phyloP scores from a whole-genome alignment of 108 stramenopile species.

The Phaeodactylum tricornutum region DNA sequence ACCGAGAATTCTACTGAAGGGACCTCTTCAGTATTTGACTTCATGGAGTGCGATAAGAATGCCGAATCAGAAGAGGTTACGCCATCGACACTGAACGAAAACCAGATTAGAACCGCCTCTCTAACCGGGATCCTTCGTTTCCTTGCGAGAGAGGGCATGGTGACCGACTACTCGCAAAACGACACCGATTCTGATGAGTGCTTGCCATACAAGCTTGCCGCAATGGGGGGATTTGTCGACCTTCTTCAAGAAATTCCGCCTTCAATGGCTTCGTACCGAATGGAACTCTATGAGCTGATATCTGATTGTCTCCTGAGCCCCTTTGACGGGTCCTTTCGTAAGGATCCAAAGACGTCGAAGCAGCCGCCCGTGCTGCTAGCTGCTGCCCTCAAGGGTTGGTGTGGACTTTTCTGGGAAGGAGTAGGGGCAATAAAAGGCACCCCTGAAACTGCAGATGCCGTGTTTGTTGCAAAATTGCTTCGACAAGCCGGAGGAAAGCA shows the following conservation, averaged over 20 bases:
- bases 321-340: neutral
- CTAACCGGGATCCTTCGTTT: conserved; percentile 46
- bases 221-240: conserved; percentile 26
- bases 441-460: conserved; percentile 10
- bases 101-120: conserved; percentile 16
- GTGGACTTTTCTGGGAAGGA: conserved; percentile 40
- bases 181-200: conserved; percentile 26
- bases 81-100: conserved; percentile 2
- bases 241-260: conserved; percentile 29
- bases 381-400: conserved; percentile 50
- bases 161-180: conserved; percentile 10
- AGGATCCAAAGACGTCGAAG: conserved; percentile 3
- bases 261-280: neutral
- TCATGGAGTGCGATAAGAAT: conserved; percentile 16
- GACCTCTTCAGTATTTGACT: conserved; percentile 13
- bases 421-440: conserved; percentile 19
- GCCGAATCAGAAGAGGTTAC: conserved; percentile 15
- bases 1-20: neutral
- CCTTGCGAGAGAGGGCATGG: conserved; percentile 47
- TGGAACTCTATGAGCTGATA: neutral
- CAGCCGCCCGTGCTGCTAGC: conserved; percentile 62
- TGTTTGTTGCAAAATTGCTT: conserved; percentile 7
- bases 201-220: conserved; percentile 51
- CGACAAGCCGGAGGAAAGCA: conserved; percentile 18
- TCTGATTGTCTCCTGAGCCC: neutral